These are phyloP conservation scores for Hortaea werneckii DNA, from an alignment of 2,329 filamentous ascomycete genomes.

Conservation along the genomic window DNA sequence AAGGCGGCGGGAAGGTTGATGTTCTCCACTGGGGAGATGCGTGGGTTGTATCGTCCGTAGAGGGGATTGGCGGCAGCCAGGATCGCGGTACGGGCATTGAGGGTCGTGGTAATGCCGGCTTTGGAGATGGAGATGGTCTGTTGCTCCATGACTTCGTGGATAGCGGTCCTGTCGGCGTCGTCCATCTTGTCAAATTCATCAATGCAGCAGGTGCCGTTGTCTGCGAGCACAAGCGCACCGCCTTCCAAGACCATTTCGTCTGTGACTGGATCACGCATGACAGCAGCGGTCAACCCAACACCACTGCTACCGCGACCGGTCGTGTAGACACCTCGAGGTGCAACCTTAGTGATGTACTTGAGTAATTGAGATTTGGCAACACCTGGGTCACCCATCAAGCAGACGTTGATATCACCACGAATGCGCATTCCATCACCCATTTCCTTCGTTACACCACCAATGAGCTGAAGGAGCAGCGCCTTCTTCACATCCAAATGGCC, in stretches of 20 bases:
- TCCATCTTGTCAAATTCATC: slow-evolving; percentile 89
- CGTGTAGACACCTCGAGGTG: slow-evolving; percentile 80
- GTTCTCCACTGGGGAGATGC: slow-evolving; percentile 94
- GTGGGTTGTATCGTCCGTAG: slow-evolving; percentile 96
- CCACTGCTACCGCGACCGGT: slow-evolving; percentile 72
- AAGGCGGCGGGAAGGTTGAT: slow-evolving; percentile 98
- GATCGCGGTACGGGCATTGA: slow-evolving; percentile 79
- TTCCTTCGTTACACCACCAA: slow-evolving; percentile 91
- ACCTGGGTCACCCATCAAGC: slow-evolving; percentile 98
- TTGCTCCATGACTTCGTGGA: slow-evolving; percentile 84
- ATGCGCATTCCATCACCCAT: slow-evolving; percentile 99
- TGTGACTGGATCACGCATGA: slow-evolving; percentile 75
- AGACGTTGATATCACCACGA: slow-evolving; percentile 97
- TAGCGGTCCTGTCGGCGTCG: slow-evolving; percentile 69
- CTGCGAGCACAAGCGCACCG: slow-evolving; percentile 67
- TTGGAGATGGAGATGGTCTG: slow-evolving; percentile 81
- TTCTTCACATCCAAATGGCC: slow-evolving; percentile 98
- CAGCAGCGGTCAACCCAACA: slow-evolving; percentile 71
- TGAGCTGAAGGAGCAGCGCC: slow-evolving; percentile 84
- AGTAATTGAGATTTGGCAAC: slow-evolving; percentile 97
- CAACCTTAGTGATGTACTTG: slow-evolving; percentile 97
- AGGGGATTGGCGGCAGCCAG: slow-evolving; percentile 93
- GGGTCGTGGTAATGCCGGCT: slow-evolving; percentile 89
- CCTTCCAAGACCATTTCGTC: slow-evolving; percentile 79
- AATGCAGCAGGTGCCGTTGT: slow-evolving; percentile 78